Evolutionary conservation across 2,329 filamentous ascomycete species (phyloP), one percentile per base, ranked within the genome.

Genomic region (Pseudogymnoascus sp.): DNA sequence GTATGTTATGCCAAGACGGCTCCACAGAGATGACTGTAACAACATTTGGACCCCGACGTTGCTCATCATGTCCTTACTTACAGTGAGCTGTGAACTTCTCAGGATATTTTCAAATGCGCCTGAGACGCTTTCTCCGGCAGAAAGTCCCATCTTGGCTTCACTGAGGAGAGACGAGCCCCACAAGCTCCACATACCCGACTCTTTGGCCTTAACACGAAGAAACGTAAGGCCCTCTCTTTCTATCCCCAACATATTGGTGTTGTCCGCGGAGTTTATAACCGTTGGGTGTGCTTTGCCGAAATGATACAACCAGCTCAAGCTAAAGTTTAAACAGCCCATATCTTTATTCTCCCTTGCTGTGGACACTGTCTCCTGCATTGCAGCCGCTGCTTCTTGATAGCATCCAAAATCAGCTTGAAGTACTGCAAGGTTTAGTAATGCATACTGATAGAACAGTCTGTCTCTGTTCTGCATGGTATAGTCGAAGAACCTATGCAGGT

Each of bases 321-420:
- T 90, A 76, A 96, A 98, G 74, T 97, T 98, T 63, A 99, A 81
- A 72, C 95, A 98, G 3, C 85, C 87, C 80, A 91, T 90, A 72
- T 99, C 95, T 67, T 92, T 88, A 68, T 96, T 96, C 75, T 98
- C 95, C 66, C 93, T 82, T 0, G 95, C 95, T n/a, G 92, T 96
- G 0, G 93, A 88, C 35, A 99, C 92, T 0, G 93, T 93, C 74
- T 98, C 95, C 46, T 96, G 87, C 87, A 99, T 96, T 11, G 93
- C 90, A 10, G 91, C 85, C n/a, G 98, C 84, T 5, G 93, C 93
- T 76, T 98, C 93, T 41, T 86, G 84, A 73, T 92, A 88, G 72
- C 91, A 96, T 56, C 93, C 93, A 78, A 98, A 98, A 74, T 98
- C 95, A 14, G 93, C 91, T 72, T 99, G 93, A 4, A 98, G 82